Evolutionary conservation across 345 rosid genomes (phyloP).

Genomic region (Hibiscus trionum): DNA sequence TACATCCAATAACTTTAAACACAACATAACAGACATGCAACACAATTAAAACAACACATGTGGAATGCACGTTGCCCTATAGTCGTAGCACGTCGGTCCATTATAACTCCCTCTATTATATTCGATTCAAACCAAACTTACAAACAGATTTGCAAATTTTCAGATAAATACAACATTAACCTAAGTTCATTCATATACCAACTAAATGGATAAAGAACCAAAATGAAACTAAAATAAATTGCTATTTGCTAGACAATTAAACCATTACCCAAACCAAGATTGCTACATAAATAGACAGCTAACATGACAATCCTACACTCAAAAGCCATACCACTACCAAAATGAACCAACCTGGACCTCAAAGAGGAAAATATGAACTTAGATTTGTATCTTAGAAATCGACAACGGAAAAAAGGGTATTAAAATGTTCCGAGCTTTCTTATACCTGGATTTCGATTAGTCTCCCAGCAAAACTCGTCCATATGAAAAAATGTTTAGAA

Average conservation of each 20-base stretch:
- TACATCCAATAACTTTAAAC: too few species aligned
- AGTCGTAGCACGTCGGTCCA: too few species aligned
- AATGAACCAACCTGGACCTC: constrained; percentile 12
- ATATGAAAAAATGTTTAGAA: not conserved
- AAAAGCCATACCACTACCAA: not conserved
- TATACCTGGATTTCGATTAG: constrained; percentile 12
- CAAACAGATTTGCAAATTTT: not conserved
- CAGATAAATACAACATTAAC: constrained; percentile 5
- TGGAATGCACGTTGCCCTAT: too few species aligned
- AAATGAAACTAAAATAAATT: not conserved
- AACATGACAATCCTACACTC: not conserved
- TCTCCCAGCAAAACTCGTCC: constrained; percentile 11
- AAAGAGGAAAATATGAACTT: not conserved
- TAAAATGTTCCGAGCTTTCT: constrained; percentile 14
- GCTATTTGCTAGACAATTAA: not conserved
- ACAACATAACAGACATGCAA: too few species aligned
- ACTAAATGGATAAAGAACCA: not conserved
- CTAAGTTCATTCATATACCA: not conserved
- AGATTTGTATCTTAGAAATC: constrained; percentile 10
- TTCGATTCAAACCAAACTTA: not conserved
- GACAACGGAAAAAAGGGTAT: constrained; percentile 5
- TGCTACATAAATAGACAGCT: constrained; percentile 6
- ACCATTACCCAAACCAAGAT: constrained; percentile 11
- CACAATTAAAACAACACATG: too few species aligned
- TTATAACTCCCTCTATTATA: too few species aligned